Conservation (phyloP, 257 asterid genomes). For the Rehmannia glutinosa region DNA sequence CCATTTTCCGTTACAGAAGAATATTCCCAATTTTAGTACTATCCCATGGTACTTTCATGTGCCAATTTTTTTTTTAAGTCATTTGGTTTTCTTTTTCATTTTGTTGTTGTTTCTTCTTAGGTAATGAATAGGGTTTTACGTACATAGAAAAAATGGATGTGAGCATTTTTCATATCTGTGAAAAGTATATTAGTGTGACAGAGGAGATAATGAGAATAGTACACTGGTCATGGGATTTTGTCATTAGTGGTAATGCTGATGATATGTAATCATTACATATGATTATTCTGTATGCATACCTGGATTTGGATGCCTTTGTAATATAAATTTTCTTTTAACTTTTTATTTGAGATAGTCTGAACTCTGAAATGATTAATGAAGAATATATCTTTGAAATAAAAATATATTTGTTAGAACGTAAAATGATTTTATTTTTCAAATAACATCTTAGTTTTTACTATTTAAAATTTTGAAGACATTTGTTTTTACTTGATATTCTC, state of each 20-base stretch:
- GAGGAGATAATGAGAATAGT: not conserved
- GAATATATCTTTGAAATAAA: too few species aligned
- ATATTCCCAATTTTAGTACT: not conserved
- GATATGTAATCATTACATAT: slow-evolving; percentile 31
- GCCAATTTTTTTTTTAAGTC: not conserved
- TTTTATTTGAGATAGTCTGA: too few species aligned
- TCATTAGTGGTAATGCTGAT: slow-evolving; percentile 27
- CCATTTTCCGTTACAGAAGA: not conserved
- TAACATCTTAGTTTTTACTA: too few species aligned
- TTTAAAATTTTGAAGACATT: too few species aligned
- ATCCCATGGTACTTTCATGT: not conserved
- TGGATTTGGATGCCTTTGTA: slow-evolving; percentile 4
- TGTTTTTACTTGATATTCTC: too few species aligned
- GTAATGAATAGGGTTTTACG: too few species aligned
- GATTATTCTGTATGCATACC: slow-evolving; percentile 28
- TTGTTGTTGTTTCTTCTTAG: too few species aligned
- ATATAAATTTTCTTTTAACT: not conserved
- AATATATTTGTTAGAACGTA: too few species aligned
- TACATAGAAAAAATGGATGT: slow-evolving; percentile 4
- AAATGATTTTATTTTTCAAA: too few species aligned
- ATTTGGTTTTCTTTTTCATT: not conserved
- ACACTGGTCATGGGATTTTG: not conserved
- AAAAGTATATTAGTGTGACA: not conserved
- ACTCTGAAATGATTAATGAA: too few species aligned
- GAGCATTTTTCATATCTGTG: slow-evolving; percentile 22